Conservation (phyloP, 257 asterid species). For the Coffea canephora region DNA sequence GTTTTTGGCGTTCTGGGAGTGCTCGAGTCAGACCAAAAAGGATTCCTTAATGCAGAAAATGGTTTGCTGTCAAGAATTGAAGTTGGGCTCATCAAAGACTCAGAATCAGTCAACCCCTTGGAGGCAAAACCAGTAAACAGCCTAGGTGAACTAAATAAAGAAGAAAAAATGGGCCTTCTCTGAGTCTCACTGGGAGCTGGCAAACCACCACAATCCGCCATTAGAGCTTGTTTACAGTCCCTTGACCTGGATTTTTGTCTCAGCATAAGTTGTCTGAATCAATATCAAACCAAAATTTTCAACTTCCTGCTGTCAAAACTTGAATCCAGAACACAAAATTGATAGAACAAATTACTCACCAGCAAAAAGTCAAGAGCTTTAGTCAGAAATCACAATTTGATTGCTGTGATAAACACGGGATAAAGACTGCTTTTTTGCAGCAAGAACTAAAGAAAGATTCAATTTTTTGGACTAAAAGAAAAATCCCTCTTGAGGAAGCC, state of each 20-base stretch:
- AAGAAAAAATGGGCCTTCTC: conserved; percentile 45
- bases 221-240: conserved; percentile 25
- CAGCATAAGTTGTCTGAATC: conserved; percentile 21
- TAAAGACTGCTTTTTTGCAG: conserved; percentile 3
- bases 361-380: conserved; percentile 19
- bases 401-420: neutral
- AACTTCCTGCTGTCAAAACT: conserved; percentile 12
- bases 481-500: conserved; percentile 7
- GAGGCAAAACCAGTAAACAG: conserved; percentile 46
- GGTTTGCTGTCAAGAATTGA: conserved; percentile 69
- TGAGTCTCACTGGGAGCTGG: conserved; percentile 39
- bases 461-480: conserved; percentile 14
- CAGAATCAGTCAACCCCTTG: conserved; percentile 47
- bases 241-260: conserved; percentile 22
- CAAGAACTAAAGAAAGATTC: conserved; percentile 14
- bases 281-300: conserved; percentile 15
- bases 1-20: conserved; percentile 41
- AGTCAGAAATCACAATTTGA: conserved; percentile 12
- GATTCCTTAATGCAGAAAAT: conserved; percentile 38
- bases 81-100: conserved; percentile 64
- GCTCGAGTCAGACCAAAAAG: conserved; percentile 47
- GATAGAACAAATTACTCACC: conserved; percentile 22
- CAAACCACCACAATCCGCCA: conserved; percentile 55
- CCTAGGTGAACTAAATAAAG: conserved; percentile 65
- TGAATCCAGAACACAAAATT: neutral